Evolutionary conservation across 139 green algal genomes (phyloP), one percentile per base, ranked within the genome.

Genomic region (Protoeuglena noctilucae): DNA sequence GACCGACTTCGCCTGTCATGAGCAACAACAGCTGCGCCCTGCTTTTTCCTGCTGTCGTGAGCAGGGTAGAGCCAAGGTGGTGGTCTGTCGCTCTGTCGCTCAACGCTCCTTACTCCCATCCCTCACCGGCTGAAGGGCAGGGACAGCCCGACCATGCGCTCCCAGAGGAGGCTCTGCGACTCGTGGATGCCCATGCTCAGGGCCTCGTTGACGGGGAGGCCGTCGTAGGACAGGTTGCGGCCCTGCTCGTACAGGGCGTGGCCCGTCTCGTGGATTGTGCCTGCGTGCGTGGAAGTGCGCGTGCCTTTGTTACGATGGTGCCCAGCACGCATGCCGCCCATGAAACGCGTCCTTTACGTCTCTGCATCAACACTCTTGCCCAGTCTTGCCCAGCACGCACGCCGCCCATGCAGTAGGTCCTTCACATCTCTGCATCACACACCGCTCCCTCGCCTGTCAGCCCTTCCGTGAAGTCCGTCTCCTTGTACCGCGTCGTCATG

Each of bases 401-500:
- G n/a, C n/a, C n/a, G n/a, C n/a, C n/a, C n/a, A n/a, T n/a, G n/a
- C n/a, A n/a, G n/a, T n/a, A n/a, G n/a, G n/a, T n/a, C n/a, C n/a
- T n/a, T n/a, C n/a, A n/a, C n/a, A n/a, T n/a, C n/a, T n/a, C n/a
- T n/a, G n/a, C n/a, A n/a, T n/a, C n/a, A n/a, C n/a, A n/a, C n/a
- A n/a, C n/a, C n/a, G n/a, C n/a, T n/a, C n/a, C n/a, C n/a, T n/a
- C n/a, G n/a, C 67, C 70, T 1, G 73, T 84, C 26, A 94, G 61
- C 2, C 78, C 82, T 62, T 90, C 81, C 3, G 69, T 76, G 24
- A 93, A 29, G 54, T 88, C 73, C 7, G 78, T 54, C 48, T 69
- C 59, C 64, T 93, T 87, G 72, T 89, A 95, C 22, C 87, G 80
- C 0, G 80, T 93, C 3, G 87, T 95, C 78, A 95, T 93, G 28